Conservation (phyloP, 352 stramenopile species). For the Globisporangium viniferum region DNA sequence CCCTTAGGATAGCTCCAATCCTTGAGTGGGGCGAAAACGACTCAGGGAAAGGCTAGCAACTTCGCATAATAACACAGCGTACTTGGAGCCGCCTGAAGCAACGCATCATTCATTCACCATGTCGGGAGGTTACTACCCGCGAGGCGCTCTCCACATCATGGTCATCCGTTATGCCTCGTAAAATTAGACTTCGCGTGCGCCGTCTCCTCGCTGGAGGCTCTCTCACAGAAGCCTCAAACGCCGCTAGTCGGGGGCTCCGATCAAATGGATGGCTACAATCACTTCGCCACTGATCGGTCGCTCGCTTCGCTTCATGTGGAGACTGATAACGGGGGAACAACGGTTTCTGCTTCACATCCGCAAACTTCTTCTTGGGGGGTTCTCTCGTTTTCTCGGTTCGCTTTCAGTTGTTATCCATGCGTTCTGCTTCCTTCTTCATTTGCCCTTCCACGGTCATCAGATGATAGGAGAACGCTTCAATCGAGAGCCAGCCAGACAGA, state of each 20-base stretch:
- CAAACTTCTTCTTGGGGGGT: neutral
- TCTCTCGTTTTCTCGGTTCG: neutral
- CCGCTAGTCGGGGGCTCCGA: neutral
- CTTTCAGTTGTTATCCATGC: neutral
- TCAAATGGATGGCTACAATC: neutral
- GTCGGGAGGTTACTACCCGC: neutral
- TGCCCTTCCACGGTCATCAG: neutral
- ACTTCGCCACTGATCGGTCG: neutral
- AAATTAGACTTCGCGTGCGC: neutral
- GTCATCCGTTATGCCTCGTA: conserved; percentile 2
- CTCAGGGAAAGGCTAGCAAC: neutral
- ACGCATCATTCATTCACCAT: neutral
- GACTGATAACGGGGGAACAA: neutral
- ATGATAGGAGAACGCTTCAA: neutral
- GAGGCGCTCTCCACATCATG: neutral
- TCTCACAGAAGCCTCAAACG: neutral
- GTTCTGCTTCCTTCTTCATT: neutral
- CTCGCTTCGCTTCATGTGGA: neutral
- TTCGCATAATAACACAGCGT: neutral
- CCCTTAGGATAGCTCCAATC: neutral
- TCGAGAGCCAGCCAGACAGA: neutral
- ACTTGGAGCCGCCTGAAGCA: neutral
- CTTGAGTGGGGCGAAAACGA: neutral
- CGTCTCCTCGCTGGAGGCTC: neutral
- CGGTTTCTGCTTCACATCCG: neutral